Conservation (phyloP, 371 early-diverging fungal genomes). For the Syncephalastrum sp. region DNA sequence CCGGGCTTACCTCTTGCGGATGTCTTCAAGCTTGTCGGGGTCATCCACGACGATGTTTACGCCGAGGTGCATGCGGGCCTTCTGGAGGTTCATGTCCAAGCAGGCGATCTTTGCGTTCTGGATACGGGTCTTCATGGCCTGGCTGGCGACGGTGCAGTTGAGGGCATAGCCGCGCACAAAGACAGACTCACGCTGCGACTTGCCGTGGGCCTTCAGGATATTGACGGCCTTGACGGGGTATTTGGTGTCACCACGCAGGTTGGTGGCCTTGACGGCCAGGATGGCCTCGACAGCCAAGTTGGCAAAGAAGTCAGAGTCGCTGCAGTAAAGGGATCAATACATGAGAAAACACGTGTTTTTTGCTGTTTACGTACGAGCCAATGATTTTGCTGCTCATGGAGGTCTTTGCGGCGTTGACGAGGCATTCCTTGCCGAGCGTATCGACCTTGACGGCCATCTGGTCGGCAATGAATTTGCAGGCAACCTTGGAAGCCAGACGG, state of each 20-base stretch:
- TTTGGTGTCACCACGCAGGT: conserved; percentile 84
- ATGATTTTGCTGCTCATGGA: conserved; percentile 99
- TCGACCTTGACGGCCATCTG: conserved; percentile 95
- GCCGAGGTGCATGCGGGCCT: conserved; percentile 98
- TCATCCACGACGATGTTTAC: conserved; percentile 98
- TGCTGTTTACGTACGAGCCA: conserved; percentile 64
- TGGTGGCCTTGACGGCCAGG: conserved; percentile 87
- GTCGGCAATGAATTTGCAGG: conserved; percentile 97
- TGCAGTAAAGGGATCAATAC: conserved; percentile 18
- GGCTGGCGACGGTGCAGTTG: conserved; percentile 97
- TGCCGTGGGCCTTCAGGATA: conserved; percentile 99
- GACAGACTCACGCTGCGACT: conserved; percentile 89
- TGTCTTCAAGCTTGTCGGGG: conserved; percentile 97
- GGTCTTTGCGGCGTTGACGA: conserved; percentile 97
- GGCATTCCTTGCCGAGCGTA: conserved; percentile 87
- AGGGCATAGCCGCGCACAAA: conserved; percentile 98
- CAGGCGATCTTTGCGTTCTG: conserved; percentile 97
- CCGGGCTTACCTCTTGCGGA: conserved; percentile 78
- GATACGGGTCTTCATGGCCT: conserved; percentile 93
- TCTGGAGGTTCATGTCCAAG: conserved; percentile 99
- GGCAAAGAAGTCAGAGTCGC: conserved; percentile 95
- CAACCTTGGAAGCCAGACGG: conserved; percentile 97
- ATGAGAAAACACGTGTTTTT: background rate
- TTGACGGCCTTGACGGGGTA: conserved; percentile 99
- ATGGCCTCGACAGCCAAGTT: conserved; percentile 97